Conservation (phyloP, 2,329 filamentous ascomycete genomes). For the Monilinia laxa region DNA sequence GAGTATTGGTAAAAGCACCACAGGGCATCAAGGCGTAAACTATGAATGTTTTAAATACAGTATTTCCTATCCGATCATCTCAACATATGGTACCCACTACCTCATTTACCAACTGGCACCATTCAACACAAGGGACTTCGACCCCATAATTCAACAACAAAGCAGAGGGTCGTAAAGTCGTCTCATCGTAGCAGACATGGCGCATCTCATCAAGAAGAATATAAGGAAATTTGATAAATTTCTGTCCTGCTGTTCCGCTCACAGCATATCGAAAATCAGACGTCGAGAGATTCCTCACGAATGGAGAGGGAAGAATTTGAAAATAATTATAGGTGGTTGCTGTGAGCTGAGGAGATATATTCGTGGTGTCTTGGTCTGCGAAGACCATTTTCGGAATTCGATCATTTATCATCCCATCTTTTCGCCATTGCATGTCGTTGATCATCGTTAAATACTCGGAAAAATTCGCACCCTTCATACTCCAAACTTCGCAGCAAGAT, state of each 20-base stretch:
- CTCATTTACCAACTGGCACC: slow-evolving; percentile 17
- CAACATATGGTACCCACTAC: slow-evolving; percentile 5
- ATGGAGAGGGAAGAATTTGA: slow-evolving; percentile 19
- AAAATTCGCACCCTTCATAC: slow-evolving; percentile 10
- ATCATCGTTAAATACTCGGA: slow-evolving; percentile 40
- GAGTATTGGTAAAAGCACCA: background rate
- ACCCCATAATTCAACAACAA: slow-evolving; percentile 9
- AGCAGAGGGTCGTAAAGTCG: slow-evolving; percentile 30
- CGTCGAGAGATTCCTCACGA: background rate
- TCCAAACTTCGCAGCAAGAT: slow-evolving; percentile 9
- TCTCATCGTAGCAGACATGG: slow-evolving; percentile 32
- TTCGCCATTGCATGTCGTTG: slow-evolving; percentile 49
- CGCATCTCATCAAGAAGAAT: slow-evolving; percentile 25
- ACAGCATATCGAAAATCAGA: slow-evolving; percentile 15
- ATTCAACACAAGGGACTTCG: slow-evolving; percentile 1
- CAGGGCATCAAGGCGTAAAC: background rate
- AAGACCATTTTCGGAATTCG: slow-evolving; percentile 40
- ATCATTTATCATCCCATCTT: slow-evolving; percentile 50
- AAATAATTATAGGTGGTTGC: slow-evolving; percentile 28
- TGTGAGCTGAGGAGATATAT: slow-evolving; percentile 44
- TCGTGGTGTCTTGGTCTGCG: slow-evolving; percentile 48
- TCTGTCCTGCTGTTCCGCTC: slow-evolving; percentile 13
- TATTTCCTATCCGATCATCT: slow-evolving; percentile 14
- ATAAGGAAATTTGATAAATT: slow-evolving; percentile 23
- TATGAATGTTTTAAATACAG: slow-evolving; percentile 24